Evolutionary conservation across 257 asterid species (phyloP).

Genomic region (Solanum verrucosum): DNA sequence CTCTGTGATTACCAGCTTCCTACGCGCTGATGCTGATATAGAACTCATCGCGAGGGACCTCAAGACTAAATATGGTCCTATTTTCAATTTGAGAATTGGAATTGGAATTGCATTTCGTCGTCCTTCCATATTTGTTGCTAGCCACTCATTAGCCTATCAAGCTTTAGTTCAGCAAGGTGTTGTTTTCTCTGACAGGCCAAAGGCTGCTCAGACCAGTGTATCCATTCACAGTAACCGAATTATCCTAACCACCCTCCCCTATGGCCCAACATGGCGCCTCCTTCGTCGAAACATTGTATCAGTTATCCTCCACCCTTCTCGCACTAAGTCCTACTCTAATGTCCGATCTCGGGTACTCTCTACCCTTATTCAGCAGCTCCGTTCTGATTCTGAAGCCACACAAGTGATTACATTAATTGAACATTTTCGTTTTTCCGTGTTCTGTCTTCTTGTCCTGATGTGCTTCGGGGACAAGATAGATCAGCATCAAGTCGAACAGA

Average conservation of each 20-base stretch:
- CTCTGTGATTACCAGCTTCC: conserved; percentile 18
- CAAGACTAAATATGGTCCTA: conserved; percentile 26
- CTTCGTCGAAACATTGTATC: conserved; percentile 6
- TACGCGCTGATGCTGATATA: conserved; percentile 28
- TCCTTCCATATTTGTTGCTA: conserved; percentile 17
- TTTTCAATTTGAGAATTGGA: conserved; percentile 23
- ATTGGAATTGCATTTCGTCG: not conserved
- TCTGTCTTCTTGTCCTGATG: conserved; percentile 7
- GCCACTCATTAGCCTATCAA: not conserved
- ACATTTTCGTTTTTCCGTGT: not conserved
- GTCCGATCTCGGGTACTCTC: not conserved
- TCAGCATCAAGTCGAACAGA: not conserved
- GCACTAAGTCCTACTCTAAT: not conserved
- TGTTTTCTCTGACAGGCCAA: conserved; percentile 1
- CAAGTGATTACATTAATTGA: not conserved
- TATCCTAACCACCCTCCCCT: not conserved
- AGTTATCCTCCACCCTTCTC: not conserved
- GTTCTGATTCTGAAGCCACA: not conserved
- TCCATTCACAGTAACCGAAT: not conserved
- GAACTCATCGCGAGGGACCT: conserved; percentile 22
- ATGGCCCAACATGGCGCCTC: not conserved
- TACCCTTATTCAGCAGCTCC: not conserved
- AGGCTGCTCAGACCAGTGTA: not conserved
- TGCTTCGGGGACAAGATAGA: conserved; percentile 10
- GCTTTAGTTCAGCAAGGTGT: not conserved